phyloP scores from a whole-genome alignment of 2,329 filamentous ascomycete species.

The Colletotrichum chlorophyti region DNA sequence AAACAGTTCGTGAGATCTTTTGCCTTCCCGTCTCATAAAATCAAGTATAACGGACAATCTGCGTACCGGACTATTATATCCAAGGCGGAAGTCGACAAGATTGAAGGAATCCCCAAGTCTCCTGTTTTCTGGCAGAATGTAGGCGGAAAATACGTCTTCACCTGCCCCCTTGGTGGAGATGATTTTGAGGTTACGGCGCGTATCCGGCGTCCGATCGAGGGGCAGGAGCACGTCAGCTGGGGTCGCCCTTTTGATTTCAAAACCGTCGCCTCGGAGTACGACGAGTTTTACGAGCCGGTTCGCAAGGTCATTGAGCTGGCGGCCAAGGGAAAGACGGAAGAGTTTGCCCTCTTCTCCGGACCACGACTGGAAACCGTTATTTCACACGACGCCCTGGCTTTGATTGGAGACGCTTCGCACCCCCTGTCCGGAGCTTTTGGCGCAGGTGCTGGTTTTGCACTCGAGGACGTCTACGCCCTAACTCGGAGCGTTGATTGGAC shows the following conservation, averaged over 20 bases:
- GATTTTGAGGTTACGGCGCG: constrained; percentile 43
- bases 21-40: constrained; percentile 48
- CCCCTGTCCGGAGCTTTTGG: constrained; percentile 55
- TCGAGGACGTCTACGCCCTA: constrained; percentile 40
- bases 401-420: constrained; percentile 63
- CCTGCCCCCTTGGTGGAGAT: constrained; percentile 39
- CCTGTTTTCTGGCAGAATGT: constrained; percentile 41
- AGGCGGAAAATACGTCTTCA: constrained; percentile 39
- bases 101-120: constrained; percentile 37
- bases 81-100: constrained; percentile 32
- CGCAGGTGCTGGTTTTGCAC: constrained; percentile 45
- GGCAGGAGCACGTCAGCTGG: constrained; percentile 39
- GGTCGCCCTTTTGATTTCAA: constrained; percentile 33
- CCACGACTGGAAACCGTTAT: constrained; percentile 37
- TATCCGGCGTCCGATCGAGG: constrained; percentile 31
- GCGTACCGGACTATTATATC: constrained; percentile 41
- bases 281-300: constrained; percentile 39
- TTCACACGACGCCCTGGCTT: constrained; percentile 41
- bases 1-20: constrained; percentile 46
- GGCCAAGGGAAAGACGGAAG: constrained; percentile 34
- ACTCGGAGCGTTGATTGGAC: constrained; percentile 35
- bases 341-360: constrained; percentile 39
- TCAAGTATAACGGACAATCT: constrained; percentile 49
- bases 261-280: constrained; percentile 32
- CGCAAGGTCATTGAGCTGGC: constrained; percentile 37